These are phyloP conservation scores for Collybia sp. DNA, from an alignment of 768 basidiomycete species.

Conservation along the genomic window DNA sequence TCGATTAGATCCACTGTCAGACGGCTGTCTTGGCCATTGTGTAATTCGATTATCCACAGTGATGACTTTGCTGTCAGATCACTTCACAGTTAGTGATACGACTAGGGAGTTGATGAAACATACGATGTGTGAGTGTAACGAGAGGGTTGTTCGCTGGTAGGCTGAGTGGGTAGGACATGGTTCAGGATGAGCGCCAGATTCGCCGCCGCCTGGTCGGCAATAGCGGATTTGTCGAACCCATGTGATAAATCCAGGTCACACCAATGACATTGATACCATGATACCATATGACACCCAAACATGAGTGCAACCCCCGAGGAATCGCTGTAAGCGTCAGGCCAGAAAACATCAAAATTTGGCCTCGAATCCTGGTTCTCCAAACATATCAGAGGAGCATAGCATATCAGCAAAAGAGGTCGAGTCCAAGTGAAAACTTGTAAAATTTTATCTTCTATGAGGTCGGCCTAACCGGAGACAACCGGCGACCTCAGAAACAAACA, in stretches of 20 bases:
- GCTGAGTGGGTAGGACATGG: constrained; percentile 42
- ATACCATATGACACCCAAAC: not conserved
- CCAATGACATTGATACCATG: too few relatives aligned
- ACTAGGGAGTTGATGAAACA: constrained; percentile 6
- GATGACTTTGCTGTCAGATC: constrained; percentile 44
- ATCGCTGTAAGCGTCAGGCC: constrained; percentile 6
- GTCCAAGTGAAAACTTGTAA: too few relatives aligned
- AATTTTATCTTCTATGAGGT: too few relatives aligned
- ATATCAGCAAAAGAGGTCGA: too few relatives aligned
- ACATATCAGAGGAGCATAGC: too few relatives aligned
- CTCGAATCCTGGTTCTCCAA: too few relatives aligned
- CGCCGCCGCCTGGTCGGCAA: not conserved
- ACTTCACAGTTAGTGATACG: not conserved
- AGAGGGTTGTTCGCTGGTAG: constrained; percentile 49
- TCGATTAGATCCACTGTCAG: constrained; percentile 56
- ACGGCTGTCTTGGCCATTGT: constrained; percentile 73
- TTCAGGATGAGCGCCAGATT: not conserved
- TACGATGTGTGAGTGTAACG: constrained; percentile 68
- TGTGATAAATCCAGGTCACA: not conserved
- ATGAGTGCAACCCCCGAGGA: not conserved
- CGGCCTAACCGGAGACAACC: too few relatives aligned
- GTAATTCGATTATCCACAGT: constrained; percentile 77
- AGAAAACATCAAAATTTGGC: not conserved
- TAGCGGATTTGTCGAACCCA: constrained; percentile 1
- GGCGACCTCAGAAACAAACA: constrained; percentile 13